phyloP scores from a whole-genome alignment of 148 eudicot genomes.

The Silene latifolia region DNA sequence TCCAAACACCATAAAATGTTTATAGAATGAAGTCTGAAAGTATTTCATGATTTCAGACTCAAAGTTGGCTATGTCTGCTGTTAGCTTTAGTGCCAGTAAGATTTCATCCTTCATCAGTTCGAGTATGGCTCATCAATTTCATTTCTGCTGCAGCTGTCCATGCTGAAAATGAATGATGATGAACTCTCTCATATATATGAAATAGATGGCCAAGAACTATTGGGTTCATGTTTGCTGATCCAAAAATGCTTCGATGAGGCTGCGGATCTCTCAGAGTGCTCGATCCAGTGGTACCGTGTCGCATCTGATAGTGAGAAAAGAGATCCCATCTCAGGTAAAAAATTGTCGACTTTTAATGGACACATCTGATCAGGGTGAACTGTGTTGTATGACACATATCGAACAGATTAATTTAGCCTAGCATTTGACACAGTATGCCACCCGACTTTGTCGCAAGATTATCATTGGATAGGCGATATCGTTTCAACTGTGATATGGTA shows the following conservation, averaged over 20 bases:
- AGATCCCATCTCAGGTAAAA: conserved; percentile 84
- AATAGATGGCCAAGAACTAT: conserved; percentile 71
- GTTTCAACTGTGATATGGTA: too few species aligned
- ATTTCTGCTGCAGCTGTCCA: conserved; percentile 52
- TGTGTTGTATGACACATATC: not conserved
- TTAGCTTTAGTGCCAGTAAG: not conserved
- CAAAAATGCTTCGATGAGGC: conserved; percentile 54
- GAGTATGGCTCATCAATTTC: not conserved
- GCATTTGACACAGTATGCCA: too few species aligned
- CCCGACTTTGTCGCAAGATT: too few species aligned
- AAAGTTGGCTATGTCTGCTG: not conserved
- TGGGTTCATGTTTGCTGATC: conserved; percentile 77
- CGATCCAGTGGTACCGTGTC: conserved; percentile 85
- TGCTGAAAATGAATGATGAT: conserved; percentile 56
- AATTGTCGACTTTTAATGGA: not conserved
- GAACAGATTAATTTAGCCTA: not conserved
- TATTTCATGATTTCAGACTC: not conserved
- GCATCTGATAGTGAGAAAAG: conserved; percentile 57
- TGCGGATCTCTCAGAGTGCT: conserved; percentile 62
- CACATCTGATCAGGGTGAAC: not conserved
- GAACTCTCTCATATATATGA: conserved; percentile 46
- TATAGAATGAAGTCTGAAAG: not conserved
- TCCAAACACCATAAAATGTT: not conserved
- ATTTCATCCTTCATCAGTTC: not conserved
- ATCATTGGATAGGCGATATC: too few species aligned